Percentiles rank a stretch among this genome's conserved stretches.
Evolutionary conservation across 176 grass and related monocot species (phyloP).

Genomic region (Dactylis glomerata): DNA sequence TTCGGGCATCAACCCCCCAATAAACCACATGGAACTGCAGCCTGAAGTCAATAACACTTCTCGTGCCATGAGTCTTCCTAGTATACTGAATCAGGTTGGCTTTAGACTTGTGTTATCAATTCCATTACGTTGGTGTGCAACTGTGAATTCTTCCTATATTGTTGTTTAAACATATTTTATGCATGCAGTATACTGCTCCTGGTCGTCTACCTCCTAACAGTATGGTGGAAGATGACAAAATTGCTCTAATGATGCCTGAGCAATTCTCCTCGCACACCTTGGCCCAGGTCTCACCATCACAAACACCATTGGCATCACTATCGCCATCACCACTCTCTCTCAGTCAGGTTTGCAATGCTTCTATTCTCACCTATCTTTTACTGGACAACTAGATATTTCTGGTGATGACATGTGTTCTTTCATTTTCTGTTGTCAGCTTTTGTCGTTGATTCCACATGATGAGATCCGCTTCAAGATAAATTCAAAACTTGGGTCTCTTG

Average conservation of each 20-base stretch:
- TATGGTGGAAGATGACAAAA: constrained; percentile 68
- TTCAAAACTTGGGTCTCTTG: constrained; percentile 69
- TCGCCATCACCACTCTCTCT: constrained; percentile 74
- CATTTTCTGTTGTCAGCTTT: constrained; percentile 45
- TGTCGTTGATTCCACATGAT: constrained; percentile 61
- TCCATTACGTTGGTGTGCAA: background rate
- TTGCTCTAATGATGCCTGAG: constrained; percentile 68
- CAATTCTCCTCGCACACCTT: constrained; percentile 53
- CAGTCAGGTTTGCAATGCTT: constrained; percentile 52
- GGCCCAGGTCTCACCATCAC: constrained; percentile 44
- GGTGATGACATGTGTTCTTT: background rate
- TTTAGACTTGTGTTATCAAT: background rate
- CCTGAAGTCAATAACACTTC: constrained; percentile 62
- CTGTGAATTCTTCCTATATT: background rate
- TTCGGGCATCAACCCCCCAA: constrained; percentile 38
- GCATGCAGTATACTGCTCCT: constrained; percentile 58
- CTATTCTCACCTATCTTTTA: constrained; percentile 13
- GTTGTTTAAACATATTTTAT: constrained; percentile 21
- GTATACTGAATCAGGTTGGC: constrained; percentile 54
- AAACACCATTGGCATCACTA: constrained; percentile 39
- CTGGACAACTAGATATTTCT: constrained; percentile 5
- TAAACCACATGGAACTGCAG: constrained; percentile 56
- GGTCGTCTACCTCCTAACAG: constrained; percentile 54
- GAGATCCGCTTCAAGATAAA: constrained; percentile 73
- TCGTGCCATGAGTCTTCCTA: constrained; percentile 51